These are phyloP conservation scores for Dioszegia hungarica DNA, from an alignment of 768 basidiomycete genomes.

Conservation along the genomic window DNA sequence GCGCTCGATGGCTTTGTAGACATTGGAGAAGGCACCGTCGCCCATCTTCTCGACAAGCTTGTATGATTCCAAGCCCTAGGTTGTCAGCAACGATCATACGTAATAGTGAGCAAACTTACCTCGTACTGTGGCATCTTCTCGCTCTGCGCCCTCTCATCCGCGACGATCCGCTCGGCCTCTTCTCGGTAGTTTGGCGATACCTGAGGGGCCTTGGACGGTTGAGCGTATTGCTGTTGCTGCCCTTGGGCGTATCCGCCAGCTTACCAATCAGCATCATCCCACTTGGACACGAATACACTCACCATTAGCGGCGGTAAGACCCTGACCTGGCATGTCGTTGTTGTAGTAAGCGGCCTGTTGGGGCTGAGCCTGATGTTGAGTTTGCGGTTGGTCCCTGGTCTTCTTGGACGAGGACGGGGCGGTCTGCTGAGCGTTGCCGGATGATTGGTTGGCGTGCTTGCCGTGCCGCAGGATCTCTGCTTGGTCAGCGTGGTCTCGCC, in stretches of 20 bases:
- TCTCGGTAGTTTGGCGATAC: constrained; percentile 44
- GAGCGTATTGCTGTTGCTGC: constrained; percentile 18
- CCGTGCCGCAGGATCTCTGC: constrained; percentile 78
- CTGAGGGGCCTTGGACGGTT: constrained; percentile 44
- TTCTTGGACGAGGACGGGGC: constrained; percentile 46
- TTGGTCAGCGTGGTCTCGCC: constrained; percentile 8
- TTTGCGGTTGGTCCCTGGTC: constrained; percentile 38
- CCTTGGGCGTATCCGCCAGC: constrained; percentile 11
- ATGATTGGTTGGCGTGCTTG: constrained; percentile 55
- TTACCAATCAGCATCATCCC: constrained; percentile 24
- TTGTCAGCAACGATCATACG: background rate
- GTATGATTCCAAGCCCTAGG: constrained; percentile 43
- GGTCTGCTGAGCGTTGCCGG: constrained; percentile 26
- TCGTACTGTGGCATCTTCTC: constrained; percentile 77
- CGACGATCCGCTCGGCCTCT: constrained; percentile 63
- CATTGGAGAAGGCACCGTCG: constrained; percentile 92
- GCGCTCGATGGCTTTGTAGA: constrained; percentile 83
- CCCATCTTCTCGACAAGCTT: constrained; percentile 55
- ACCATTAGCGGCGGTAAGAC: constrained; percentile 37
- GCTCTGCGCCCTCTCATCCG: constrained; percentile 69
- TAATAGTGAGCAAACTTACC: constrained; percentile 44
- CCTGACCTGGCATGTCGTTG: constrained; percentile 48
- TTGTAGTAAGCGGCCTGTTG: constrained; percentile 44
- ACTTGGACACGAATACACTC: background rate
- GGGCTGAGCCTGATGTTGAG: constrained; percentile 24